Evolutionary conservation across 176 grass and related monocot species (phyloP).

Genomic region (Rhynchospora pubera): DNA sequence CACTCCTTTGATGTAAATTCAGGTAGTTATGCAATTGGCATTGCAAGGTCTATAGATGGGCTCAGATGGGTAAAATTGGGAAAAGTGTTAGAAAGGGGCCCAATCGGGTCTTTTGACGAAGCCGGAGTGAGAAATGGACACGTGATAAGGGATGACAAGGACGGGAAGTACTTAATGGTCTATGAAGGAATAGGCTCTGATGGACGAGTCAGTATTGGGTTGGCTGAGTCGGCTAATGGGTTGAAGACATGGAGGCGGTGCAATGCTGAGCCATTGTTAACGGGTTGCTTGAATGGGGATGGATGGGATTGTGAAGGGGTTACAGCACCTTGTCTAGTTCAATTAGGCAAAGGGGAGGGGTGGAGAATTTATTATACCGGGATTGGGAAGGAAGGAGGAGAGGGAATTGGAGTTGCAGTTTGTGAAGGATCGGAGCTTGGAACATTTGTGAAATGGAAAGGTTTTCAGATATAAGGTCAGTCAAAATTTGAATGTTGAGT

Average conservation of each 20-base stretch:
- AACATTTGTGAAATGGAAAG: conserved; percentile 57
- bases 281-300: conserved; percentile 30
- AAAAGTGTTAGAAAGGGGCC: conserved; percentile 47
- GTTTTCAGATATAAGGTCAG: conserved; percentile 48
- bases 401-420: conserved; percentile 60
- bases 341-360: conserved; percentile 49
- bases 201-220: conserved; percentile 46
- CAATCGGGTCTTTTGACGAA: conserved; percentile 51
- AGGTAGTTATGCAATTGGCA: conserved; percentile 31
- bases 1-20: conserved; percentile 62
- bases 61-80: conserved; percentile 57
- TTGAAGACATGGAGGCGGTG: conserved; percentile 67
- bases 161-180: conserved; percentile 52
- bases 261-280: conserved; percentile 34
- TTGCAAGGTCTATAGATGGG: conserved; percentile 75
- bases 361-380: conserved; percentile 84
- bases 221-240: conserved; percentile 54
- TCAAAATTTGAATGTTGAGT: neutral
- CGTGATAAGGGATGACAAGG: conserved; percentile 49
- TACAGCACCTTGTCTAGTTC: conserved; percentile 59
- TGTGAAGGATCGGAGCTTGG: conserved; percentile 45
- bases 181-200: conserved; percentile 53
- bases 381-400: conserved; percentile 35
- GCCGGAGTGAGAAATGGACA: conserved; percentile 54
- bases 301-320: conserved; percentile 59